Base-by-base conservation (phyloP, 495 filamentous ascomycete genomes). In the Recurvomyces mirabilis region DNA sequence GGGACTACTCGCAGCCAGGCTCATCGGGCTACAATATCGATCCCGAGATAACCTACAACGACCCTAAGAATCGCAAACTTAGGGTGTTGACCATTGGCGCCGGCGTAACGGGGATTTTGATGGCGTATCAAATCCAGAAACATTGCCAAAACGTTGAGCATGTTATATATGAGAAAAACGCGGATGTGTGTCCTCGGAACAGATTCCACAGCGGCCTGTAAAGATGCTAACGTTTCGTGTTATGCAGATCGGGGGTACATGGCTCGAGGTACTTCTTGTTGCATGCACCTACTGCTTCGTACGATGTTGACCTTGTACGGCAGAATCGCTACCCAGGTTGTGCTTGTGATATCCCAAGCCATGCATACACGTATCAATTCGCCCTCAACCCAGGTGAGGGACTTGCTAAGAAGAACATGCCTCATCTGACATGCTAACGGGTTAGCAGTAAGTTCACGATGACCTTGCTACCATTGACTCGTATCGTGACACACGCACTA, bases 351-450 rank as follows among this genome's bases (percentile, higher is more conserved):
- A 47, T 63, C 15, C 62, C 62, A 3, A 41, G 22, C 19, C 64
- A 67, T 35, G 59, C 59, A 3, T 68, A 67, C 41, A 62, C 62
- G 1, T 65, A 53, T 46, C 55, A 55, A 18, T 68, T 66, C 43
- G 65, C 62, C 0, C 45, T 55, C 5, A 59, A 61, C 28, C 57
- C 64, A 3, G 62, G n/a, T n/a, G n/a, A n/a, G n/a, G n/a, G n/a
- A n/a, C n/a, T n/a, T n/a, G n/a, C n/a, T n/a, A n/a, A n/a, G n/a
- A n/a, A n/a, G n/a, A n/a, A n/a, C n/a, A n/a, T n/a, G n/a, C n/a
- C n/a, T n/a, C n/a, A n/a, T n/a, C n/a, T n/a, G n/a, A n/a, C n/a
- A n/a, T n/a, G n/a, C n/a, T n/a, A n/a, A n/a, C n/a, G n/a, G n/a
- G n/a, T n/a, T n/a, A n/a, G n/a, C n/a, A n/a, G n/a, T n/a, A n/a